Evolutionary conservation across 306 rosid species (phyloP).

Genomic region (Glycyrrhiza uralensis): DNA sequence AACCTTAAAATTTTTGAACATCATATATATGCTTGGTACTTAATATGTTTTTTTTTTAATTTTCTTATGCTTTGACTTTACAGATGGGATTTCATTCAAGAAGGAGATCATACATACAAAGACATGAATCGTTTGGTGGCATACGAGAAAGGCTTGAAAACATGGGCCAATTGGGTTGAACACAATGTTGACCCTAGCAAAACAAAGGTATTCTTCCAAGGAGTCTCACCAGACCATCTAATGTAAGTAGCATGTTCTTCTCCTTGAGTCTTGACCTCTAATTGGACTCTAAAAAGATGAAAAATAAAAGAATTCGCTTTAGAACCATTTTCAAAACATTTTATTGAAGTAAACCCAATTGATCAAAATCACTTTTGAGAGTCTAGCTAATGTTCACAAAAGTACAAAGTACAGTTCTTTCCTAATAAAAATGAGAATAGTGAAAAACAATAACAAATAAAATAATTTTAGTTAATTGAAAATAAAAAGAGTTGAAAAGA

Average conservation of each 20-base stretch:
- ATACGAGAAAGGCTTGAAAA: slow-evolving; percentile 53
- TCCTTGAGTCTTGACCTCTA: neutral
- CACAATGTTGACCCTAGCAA: slow-evolving; percentile 37
- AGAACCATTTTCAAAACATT: neutral
- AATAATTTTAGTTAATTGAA: too few species aligned
- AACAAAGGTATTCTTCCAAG: slow-evolving; percentile 76
- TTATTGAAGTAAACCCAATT: neutral
- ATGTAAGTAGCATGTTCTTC: slow-evolving; percentile 39
- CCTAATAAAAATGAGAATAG: too few species aligned
- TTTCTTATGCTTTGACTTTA: neutral
- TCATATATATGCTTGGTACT: neutral
- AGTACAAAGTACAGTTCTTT: too few species aligned
- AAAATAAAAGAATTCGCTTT: neutral
- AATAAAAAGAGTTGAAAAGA: too few species aligned
- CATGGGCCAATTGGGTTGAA: slow-evolving; percentile 86
- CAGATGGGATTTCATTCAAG: slow-evolving; percentile 76
- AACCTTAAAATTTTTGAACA: neutral
- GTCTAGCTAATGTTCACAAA: too few species aligned
- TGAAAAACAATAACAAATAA: too few species aligned
- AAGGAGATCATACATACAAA: slow-evolving; percentile 29
- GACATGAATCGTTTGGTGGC: slow-evolving; percentile 74
- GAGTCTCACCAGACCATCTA: slow-evolving; percentile 72
- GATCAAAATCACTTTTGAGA: neutral
- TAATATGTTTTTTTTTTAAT: neutral
- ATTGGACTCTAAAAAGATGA: neutral